phyloP scores from a whole-genome alignment of 192 early-diverging fungal species.

The Linnemannia elongata region DNA sequence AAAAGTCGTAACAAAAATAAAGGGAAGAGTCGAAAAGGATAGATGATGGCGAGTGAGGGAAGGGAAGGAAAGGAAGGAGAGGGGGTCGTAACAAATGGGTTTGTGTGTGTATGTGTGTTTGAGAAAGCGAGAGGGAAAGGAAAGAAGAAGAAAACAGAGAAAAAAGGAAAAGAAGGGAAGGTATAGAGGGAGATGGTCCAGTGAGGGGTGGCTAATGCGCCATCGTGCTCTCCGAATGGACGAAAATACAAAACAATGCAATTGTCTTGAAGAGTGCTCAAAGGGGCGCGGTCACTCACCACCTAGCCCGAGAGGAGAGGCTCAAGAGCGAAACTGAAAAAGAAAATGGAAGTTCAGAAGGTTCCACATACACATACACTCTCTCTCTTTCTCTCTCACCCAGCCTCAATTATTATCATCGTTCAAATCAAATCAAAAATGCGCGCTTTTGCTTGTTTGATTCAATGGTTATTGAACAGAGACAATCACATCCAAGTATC shows the following conservation, averaged over 20 bases:
- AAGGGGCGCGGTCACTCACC: too few relatives aligned
- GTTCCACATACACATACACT: too few relatives aligned
- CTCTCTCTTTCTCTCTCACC: too few relatives aligned
- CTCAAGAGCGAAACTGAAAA: too few relatives aligned
- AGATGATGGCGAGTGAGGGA: constrained; percentile 6
- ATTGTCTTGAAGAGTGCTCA: too few relatives aligned
- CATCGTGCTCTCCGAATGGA: background rate
- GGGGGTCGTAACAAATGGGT: background rate
- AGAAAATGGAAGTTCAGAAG: too few relatives aligned
- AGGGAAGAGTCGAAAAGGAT: background rate
- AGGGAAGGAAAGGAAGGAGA: background rate
- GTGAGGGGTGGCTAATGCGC: background rate
- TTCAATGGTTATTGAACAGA: background rate
- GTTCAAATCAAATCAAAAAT: background rate
- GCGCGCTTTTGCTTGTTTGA: background rate
- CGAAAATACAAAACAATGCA: background rate
- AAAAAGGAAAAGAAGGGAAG: background rate
- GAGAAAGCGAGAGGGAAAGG: background rate
- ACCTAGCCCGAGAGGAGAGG: too few relatives aligned
- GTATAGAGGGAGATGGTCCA: background rate
- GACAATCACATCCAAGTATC: background rate
- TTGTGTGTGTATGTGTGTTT: background rate
- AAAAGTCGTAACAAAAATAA: background rate
- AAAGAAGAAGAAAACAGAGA: background rate
- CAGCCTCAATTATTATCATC: background rate